These are phyloP conservation scores for Tulasnella sp. DNA, from an alignment of 768 basidiomycete genomes.

Conservation along the genomic window DNA sequence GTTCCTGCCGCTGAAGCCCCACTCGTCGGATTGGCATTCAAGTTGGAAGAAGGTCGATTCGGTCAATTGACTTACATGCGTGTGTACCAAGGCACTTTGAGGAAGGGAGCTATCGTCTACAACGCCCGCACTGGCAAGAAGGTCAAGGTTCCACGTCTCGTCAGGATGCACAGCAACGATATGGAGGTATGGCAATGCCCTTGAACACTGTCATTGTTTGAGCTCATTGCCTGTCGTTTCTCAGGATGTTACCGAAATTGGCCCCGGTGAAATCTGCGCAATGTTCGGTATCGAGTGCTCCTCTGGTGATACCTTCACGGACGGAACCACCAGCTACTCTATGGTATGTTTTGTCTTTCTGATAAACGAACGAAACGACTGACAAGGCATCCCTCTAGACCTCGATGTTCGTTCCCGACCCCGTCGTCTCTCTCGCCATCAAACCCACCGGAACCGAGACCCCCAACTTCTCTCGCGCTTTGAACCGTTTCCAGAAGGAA, in stretches of 20 bases:
- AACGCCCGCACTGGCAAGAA: conserved; percentile 95
- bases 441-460: conserved; percentile 89
- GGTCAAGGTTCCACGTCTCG: conserved; percentile 92
- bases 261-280: conserved; percentile 98
- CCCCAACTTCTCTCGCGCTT: conserved; percentile 92
- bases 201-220: background rate
- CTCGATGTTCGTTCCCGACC: conserved; percentile 97
- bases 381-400: conserved; percentile 50
- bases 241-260: conserved; percentile 87
- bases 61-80: conserved; percentile 98
- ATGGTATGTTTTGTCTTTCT: conserved; percentile 61
- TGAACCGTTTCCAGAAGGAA: conserved; percentile 97
- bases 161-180: conserved; percentile 97
- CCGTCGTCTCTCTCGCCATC: conserved; percentile 93
- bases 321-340: conserved; percentile 81
- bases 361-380: background rate
- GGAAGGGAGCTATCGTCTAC: conserved; percentile 77
- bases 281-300: conserved; percentile 99
- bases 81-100: conserved; percentile 92
- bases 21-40: conserved; percentile 93
- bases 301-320: conserved; percentile 96
- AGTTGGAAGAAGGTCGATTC: conserved; percentile 94
- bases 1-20: conserved; percentile 81
- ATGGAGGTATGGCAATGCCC: conserved; percentile 71
- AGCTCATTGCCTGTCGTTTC: background rate